phyloP scores from a whole-genome alignment of 306 rosid genomes.

The Rubus parviflorus region DNA sequence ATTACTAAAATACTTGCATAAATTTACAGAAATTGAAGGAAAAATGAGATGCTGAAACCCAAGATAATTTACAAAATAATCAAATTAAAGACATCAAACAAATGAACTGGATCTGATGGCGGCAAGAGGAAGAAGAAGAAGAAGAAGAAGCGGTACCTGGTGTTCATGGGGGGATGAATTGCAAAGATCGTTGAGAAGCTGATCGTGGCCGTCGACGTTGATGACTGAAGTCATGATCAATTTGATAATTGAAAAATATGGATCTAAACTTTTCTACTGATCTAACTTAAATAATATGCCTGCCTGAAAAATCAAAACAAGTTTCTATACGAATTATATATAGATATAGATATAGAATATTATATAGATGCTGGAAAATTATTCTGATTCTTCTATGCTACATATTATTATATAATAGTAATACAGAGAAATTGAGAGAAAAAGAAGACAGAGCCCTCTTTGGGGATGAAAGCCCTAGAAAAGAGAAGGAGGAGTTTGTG shows the following conservation, averaged over 20 bases:
- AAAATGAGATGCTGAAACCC: neutral
- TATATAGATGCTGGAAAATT: slow-evolving; percentile 35
- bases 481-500: neutral
- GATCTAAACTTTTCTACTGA: neutral
- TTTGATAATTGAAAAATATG: neutral
- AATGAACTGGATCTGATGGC: neutral
- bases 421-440: neutral
- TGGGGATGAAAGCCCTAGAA: slow-evolving; percentile 10
- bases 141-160: slow-evolving; percentile 33
- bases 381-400: slow-evolving; percentile 32
- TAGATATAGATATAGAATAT: neutral
- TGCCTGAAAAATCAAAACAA: neutral
- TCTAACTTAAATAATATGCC: neutral
- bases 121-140: neutral
- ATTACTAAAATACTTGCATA: too few species aligned
- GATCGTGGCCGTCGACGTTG: slow-evolving; percentile 26
- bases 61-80: neutral
- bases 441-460: neutral
- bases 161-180: slow-evolving; percentile 21
- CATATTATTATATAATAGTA: neutral
- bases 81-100: neutral
- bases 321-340: neutral
- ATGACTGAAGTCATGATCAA: slow-evolving; percentile 38
- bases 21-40: neutral
- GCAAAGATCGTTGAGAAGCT: slow-evolving; percentile 15